Evolutionary conservation across 2,329 filamentous ascomycete species (phyloP).

Genomic region (Bimuria novae-zelandiae): DNA sequence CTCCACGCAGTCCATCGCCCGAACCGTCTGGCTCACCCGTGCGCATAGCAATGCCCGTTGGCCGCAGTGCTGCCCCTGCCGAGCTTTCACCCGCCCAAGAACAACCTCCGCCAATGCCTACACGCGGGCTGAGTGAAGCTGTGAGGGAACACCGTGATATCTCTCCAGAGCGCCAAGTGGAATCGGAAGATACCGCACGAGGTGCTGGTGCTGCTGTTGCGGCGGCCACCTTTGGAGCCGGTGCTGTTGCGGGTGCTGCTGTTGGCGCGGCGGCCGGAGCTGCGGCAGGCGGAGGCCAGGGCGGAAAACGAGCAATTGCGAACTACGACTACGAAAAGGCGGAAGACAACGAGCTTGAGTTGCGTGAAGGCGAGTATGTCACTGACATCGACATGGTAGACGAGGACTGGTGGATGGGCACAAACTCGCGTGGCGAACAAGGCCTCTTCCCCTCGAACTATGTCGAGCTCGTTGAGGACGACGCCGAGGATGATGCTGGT

Average conservation of each 20-base stretch:
- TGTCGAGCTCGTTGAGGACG: slow-evolving; percentile 78
- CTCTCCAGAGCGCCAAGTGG: slow-evolving; percentile 65
- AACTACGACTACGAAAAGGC: slow-evolving; percentile 98
- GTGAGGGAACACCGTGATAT: slow-evolving; percentile 68
- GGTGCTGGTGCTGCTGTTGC: slow-evolving; percentile 56
- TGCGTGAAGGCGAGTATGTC: slow-evolving; percentile 85
- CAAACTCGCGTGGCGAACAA: slow-evolving; percentile 79
- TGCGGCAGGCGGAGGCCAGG: slow-evolving; percentile 44
- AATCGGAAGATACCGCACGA: slow-evolving; percentile 61
- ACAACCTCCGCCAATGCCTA: slow-evolving; percentile 63
- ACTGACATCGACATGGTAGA: slow-evolving; percentile 97
- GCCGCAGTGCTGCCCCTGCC: slow-evolving; percentile 60
- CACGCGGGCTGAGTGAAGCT: slow-evolving; percentile 64
- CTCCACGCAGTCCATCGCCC: slow-evolving; percentile 52
- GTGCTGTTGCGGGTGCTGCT: slow-evolving; percentile 47
- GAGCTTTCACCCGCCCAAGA: slow-evolving; percentile 58
- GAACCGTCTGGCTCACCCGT: slow-evolving; percentile 73
- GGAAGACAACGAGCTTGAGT: slow-evolving; percentile 94
- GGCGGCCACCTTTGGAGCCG: slow-evolving; percentile 49
- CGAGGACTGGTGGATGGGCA: slow-evolving; percentile 98
- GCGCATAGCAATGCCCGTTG: slow-evolving; percentile 83
- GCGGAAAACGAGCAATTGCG: slow-evolving; percentile 73
- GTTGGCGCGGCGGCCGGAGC: slow-evolving; percentile 46
- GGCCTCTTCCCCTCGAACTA: slow-evolving; percentile 98
- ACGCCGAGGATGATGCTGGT: slow-evolving; percentile 55